A percentile compares a stretch with the other conserved stretches of the same genome.
Conservation (phyloP, 2,329 filamentous ascomycete genomes). For the Venturia oleaginea region DNA sequence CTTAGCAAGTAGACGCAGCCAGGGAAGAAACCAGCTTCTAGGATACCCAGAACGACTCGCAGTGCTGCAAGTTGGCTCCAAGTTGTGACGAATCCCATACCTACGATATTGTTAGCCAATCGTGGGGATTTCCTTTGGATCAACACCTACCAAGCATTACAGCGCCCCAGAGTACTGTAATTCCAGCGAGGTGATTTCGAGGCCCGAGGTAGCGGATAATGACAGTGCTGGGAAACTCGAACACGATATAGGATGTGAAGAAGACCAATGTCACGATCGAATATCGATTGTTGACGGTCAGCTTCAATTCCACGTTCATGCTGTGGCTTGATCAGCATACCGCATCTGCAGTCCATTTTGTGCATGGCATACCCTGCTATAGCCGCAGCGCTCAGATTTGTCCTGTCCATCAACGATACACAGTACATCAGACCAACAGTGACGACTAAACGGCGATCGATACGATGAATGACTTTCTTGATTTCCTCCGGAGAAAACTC, state of each 20-base stretch:
- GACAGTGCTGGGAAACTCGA: constrained; percentile 33
- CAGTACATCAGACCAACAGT: constrained; percentile 56
- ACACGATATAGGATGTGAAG: constrained; percentile 35
- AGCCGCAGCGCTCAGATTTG: constrained; percentile 63
- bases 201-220: constrained; percentile 34
- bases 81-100: constrained; percentile 31
- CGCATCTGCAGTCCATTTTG: neutral
- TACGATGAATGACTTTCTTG: constrained; percentile 55
- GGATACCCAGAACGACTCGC: constrained; percentile 30
- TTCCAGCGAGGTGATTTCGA: constrained; percentile 27
- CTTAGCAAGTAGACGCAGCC: constrained; percentile 33
- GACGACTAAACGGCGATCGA: constrained; percentile 51
- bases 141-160: constrained; percentile 30
- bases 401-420: constrained; percentile 68
- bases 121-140: too few species aligned
- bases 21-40: constrained; percentile 30
- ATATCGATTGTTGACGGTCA: constrained; percentile 41
- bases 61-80: constrained; percentile 30
- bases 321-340: constrained; percentile 29
- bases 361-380: constrained; percentile 50
- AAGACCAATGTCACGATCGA: constrained; percentile 51
- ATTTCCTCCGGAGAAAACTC: constrained; percentile 53
- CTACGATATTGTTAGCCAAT: constrained; percentile 21
- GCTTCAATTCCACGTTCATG: constrained; percentile 55
- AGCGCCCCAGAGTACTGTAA: constrained; percentile 32